phyloP scores from a whole-genome alignment of 331 rosid genomes.

The Telfairia occidentalis region DNA sequence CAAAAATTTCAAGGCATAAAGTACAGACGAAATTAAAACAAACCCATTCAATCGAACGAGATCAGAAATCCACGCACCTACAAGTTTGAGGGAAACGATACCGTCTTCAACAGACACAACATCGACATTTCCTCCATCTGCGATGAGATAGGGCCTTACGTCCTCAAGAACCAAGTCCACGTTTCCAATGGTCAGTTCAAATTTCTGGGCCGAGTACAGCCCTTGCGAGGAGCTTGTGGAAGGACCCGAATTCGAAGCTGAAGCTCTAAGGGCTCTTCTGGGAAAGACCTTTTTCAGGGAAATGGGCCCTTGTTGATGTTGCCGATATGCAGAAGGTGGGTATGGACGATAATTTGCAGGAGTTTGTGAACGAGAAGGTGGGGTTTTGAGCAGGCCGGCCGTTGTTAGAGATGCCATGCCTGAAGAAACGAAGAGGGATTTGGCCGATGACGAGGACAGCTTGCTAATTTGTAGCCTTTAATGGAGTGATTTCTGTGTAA shows the following conservation, averaged over 20 bases:
- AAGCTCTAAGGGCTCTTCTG: constrained; percentile 20
- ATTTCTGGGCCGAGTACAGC: constrained; percentile 64
- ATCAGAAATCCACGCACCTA: constrained; percentile 28
- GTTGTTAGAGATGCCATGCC: constrained; percentile 33
- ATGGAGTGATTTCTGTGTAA: background rate
- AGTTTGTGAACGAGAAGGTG: background rate
- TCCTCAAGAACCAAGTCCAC: constrained; percentile 84
- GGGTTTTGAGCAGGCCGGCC: constrained; percentile 23
- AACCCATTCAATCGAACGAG: background rate
- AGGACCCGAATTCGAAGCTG: constrained; percentile 37
- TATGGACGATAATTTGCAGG: constrained; percentile 11
- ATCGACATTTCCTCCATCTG: constrained; percentile 93
- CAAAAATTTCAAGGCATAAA: background rate
- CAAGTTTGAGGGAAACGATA: constrained; percentile 67
- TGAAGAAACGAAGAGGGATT: background rate
- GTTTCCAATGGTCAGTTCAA: constrained; percentile 57
- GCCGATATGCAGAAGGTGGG: background rate
- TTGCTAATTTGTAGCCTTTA: background rate
- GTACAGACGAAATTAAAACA: background rate
- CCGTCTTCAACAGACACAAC: constrained; percentile 79
- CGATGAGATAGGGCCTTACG: constrained; percentile 82
- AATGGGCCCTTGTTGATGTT: background rate
- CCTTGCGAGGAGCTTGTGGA: constrained; percentile 45
- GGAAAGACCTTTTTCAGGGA: constrained; percentile 1
- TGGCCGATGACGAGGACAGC: background rate